Conservation (phyloP, 345 rosid genomes). For the Pelargonium nanum region DNA sequence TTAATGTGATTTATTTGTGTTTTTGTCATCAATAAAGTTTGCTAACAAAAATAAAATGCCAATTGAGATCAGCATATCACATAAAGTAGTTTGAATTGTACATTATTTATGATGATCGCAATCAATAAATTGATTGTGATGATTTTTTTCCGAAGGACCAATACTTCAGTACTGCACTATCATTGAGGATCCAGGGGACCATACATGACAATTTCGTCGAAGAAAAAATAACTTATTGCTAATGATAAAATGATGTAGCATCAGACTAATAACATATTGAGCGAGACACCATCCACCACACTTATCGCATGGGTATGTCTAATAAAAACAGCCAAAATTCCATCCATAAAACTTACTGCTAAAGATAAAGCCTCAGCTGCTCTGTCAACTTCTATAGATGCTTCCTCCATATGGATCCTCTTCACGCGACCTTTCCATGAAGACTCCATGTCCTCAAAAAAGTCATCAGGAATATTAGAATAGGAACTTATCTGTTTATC, state of each 20-base stretch:
- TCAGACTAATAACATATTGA: background rate
- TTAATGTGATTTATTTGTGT: too few relatives aligned
- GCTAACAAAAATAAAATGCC: too few relatives aligned
- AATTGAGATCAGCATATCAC: too few relatives aligned
- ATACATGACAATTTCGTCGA: too few relatives aligned
- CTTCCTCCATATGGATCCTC: conserved; percentile 62
- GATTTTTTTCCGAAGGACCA: too few relatives aligned
- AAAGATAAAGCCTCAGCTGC: conserved; percentile 60
- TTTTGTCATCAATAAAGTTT: too few relatives aligned
- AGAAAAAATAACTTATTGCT: background rate
- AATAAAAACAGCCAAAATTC: background rate
- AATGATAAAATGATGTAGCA: too few relatives aligned
- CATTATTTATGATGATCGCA: too few relatives aligned
- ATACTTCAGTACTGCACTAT: too few relatives aligned
- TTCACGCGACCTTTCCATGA: conserved; percentile 82
- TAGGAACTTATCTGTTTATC: conserved; percentile 38
- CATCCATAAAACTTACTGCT: conserved; percentile 40
- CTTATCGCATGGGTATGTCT: background rate
- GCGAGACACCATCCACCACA: background rate
- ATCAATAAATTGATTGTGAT: too few relatives aligned
- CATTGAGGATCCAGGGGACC: too few relatives aligned
- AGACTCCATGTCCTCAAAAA: conserved; percentile 85
- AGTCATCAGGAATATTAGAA: conserved; percentile 52
- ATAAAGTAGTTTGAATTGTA: too few relatives aligned
- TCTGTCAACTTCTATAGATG: conserved; percentile 48